phyloP scores from a whole-genome alignment of 1,284 basidiomycete genomes.

The Moesziomyces antarcticus region DNA sequence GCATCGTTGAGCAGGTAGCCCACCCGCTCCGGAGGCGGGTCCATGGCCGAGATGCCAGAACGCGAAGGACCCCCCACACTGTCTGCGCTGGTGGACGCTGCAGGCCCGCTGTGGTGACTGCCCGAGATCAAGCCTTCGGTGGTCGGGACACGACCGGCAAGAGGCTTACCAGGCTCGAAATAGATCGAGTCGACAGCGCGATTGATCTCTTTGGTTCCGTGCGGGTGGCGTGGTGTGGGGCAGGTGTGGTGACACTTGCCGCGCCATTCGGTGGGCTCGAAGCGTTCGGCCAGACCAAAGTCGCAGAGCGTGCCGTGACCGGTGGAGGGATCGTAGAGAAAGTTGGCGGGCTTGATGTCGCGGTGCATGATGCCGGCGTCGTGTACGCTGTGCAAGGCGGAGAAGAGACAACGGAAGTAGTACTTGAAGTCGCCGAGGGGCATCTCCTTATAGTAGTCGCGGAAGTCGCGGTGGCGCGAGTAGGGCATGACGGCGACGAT shows the following conservation, averaged over 20 bases:
- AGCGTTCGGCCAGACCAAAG: conserved; percentile 78
- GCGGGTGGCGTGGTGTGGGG: conserved; percentile 53
- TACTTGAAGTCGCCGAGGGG: conserved; percentile 80
- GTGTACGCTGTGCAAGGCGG: conserved; percentile 89
- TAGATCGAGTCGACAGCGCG: conserved; percentile 52
- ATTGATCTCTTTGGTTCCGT: conserved; percentile 60
- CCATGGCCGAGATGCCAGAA: conserved; percentile 42
- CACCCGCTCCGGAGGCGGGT: conserved; percentile 60
- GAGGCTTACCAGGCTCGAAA: conserved; percentile 58
- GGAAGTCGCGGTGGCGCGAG: conserved; percentile 89
- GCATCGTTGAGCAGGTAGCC: conserved; percentile 62
- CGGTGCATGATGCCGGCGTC: conserved; percentile 90
- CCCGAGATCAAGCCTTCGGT: conserved; percentile 9
- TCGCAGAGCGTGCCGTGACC: conserved; percentile 90
- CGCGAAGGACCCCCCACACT: conserved; percentile 31
- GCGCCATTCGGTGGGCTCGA: conserved; percentile 62
- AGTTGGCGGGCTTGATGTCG: conserved; percentile 98
- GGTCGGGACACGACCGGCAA: conserved; percentile 26
- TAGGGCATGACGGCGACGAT: conserved; percentile 95
- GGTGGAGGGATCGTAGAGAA: conserved; percentile 88
- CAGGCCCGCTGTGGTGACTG: conserved; percentile 68
- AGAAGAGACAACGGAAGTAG: conserved; percentile 92
- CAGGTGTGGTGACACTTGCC: conserved; percentile 66
- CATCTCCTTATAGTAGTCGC: conserved; percentile 81
- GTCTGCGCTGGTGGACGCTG: conserved; percentile 68